Conservation (phyloP, 2,329 filamentous ascomycete species). For the Helicocarpus griseus region DNA sequence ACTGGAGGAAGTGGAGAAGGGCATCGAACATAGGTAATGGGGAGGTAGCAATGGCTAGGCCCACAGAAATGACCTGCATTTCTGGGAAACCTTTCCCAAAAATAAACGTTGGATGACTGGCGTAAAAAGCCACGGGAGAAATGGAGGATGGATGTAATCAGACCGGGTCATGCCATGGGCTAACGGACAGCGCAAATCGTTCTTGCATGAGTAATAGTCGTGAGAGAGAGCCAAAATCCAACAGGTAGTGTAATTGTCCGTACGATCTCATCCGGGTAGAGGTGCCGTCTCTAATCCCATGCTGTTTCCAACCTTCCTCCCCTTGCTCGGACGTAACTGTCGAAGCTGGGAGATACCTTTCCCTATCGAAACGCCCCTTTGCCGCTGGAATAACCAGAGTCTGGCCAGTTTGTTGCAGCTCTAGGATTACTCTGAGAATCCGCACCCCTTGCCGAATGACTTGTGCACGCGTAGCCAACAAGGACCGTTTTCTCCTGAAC, state of each 20-base stretch:
- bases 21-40: too few species aligned
- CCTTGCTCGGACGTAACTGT: not conserved
- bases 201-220: not conserved
- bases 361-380: slow-evolving; percentile 12
- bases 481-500: slow-evolving; percentile 67
- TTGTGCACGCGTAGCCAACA: slow-evolving; percentile 69
- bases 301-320: not conserved
- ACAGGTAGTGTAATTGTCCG: not conserved
- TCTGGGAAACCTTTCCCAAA: not conserved
- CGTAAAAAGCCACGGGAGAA: not conserved
- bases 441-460: slow-evolving; percentile 33
- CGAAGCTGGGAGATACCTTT: not conserved
- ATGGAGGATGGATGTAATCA: not conserved
- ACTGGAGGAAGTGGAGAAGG: not conserved
- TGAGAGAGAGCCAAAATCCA: not conserved
- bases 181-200: not conserved
- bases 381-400: slow-evolving; percentile 27
- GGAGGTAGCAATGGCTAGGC: too few species aligned
- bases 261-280: not conserved
- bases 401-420: slow-evolving; percentile 14
- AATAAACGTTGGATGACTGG: not conserved
- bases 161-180: not conserved
- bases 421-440: slow-evolving; percentile 11
- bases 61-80: not conserved
- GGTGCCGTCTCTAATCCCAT: not conserved